phyloP scores from a whole-genome alignment of 331 rosid species.

The Pyracantha coccinea region DNA sequence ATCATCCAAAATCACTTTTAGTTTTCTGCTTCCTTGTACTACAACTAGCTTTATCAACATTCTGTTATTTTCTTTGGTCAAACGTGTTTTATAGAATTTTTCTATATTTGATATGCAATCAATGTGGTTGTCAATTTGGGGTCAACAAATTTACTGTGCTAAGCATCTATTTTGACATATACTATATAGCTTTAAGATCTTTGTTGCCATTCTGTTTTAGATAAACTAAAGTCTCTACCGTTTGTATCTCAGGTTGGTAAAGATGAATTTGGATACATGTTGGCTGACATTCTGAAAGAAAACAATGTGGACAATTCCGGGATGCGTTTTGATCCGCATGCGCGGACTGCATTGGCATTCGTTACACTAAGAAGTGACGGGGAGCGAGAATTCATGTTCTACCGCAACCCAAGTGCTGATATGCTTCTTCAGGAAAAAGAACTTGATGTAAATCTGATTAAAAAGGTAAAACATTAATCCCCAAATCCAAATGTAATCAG shows the following conservation, averaged over 20 bases:
- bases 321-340: slow-evolving; percentile 55
- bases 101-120: too few species aligned
- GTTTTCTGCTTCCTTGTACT: not conserved
- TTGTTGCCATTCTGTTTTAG: not conserved
- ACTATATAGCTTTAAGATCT: not conserved
- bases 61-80: too few species aligned
- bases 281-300: slow-evolving; percentile 56
- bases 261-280: slow-evolving; percentile 80
- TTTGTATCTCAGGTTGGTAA: slow-evolving; percentile 56
- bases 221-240: not conserved
- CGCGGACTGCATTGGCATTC: slow-evolving; percentile 77
- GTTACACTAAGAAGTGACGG: slow-evolving; percentile 77
- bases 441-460: slow-evolving; percentile 43
- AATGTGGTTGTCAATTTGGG: too few species aligned
- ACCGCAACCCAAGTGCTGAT: slow-evolving; percentile 83
- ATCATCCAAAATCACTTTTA: not conserved
- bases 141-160: too few species aligned
- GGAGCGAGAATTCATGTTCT: slow-evolving; percentile 78
- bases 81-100: too few species aligned
- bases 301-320: slow-evolving; percentile 64
- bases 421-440: slow-evolving; percentile 74
- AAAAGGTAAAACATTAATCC: slow-evolving; percentile 27
- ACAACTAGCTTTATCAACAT: not conserved
- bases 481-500: too few species aligned
- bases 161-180: too few species aligned